phyloP scores from a whole-genome alignment of 1,284 basidiomycete genomes.

The Caloboletus firmus region DNA sequence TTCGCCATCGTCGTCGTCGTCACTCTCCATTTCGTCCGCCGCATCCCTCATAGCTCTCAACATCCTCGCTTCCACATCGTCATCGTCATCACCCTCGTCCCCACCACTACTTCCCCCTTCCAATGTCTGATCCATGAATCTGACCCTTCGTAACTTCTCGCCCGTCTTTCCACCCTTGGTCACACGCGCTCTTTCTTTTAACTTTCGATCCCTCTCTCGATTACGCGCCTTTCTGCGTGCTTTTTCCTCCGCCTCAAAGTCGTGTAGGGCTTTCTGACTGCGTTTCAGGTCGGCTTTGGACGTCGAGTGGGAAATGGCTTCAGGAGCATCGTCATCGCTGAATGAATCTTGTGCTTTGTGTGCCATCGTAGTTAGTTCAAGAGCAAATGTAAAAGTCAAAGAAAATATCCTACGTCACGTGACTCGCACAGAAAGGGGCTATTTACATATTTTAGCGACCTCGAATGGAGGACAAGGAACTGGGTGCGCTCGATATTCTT shows the following conservation, averaged over 20 bases:
- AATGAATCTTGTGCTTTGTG: constrained; percentile 17
- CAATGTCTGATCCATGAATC: constrained; percentile 10
- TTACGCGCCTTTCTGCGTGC: constrained; percentile 42
- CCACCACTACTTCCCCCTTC: constrained; percentile 11
- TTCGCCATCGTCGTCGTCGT: constrained; percentile 4
- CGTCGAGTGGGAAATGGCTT: constrained; percentile 42
- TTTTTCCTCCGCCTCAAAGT: constrained; percentile 38
- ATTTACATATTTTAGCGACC: background rate
- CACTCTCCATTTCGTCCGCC: constrained; percentile 31
- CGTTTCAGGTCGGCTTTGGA: constrained; percentile 42
- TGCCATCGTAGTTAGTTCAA: constrained; percentile 11
- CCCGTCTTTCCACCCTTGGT: constrained; percentile 27
- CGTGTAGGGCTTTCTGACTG: constrained; percentile 34
- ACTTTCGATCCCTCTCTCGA: constrained; percentile 42
- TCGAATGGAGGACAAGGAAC: no score
- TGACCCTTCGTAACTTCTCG: constrained; percentile 14
- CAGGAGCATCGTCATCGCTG: constrained; percentile 45
- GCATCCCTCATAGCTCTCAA: constrained; percentile 44
- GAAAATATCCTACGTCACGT: background rate
- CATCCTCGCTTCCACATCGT: constrained; percentile 37
- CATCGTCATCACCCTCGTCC: background rate
- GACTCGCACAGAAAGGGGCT: background rate
- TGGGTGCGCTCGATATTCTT: background rate
- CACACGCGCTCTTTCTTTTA: constrained; percentile 47
- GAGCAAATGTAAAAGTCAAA: background rate